phyloP scores from a whole-genome alignment of 192 early-diverging fungal genomes.

The Mortierella hygrophila region DNA sequence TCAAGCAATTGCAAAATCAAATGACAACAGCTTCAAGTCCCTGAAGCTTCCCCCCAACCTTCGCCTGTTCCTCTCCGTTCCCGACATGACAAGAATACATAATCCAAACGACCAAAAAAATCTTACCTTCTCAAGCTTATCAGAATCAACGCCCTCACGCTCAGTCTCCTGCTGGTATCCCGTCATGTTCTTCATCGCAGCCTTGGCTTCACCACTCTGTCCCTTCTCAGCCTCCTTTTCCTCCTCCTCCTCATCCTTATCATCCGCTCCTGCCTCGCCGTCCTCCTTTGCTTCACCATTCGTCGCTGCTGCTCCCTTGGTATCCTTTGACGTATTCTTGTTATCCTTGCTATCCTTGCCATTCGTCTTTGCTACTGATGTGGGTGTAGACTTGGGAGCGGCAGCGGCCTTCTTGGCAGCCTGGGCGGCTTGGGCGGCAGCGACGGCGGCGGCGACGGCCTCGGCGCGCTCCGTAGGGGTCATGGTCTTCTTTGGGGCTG shows the following conservation, averaged over 20 bases:
- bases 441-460: slow-evolving; percentile 32
- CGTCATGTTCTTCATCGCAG: slow-evolving; percentile 69
- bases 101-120: neutral
- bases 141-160: slow-evolving; percentile 61
- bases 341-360: slow-evolving; percentile 28
- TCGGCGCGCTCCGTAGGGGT: slow-evolving; percentile 38
- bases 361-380: slow-evolving; percentile 25
- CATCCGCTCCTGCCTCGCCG: slow-evolving; percentile 13
- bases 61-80: neutral
- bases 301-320: slow-evolving; percentile 19
- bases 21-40: neutral
- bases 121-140: slow-evolving; percentile 65
- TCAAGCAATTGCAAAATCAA: too few relatives aligned
- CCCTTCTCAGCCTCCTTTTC: slow-evolving; percentile 60
- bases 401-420: slow-evolving; percentile 41
- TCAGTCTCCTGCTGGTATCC: slow-evolving; percentile 61
- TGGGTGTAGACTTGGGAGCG: slow-evolving; percentile 31
- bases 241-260: slow-evolving; percentile 59
- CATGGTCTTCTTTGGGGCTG: slow-evolving; percentile 52
- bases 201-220: slow-evolving; percentile 63
- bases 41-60: neutral
- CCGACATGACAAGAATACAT: neutral
- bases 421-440: slow-evolving; percentile 32
- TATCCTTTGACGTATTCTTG: slow-evolving; percentile 14
- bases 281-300: neutral